A percentile compares a stretch with the other conserved stretches of the same genome.
Conservation (phyloP, 768 basidiomycete genomes). For the Pisolithus orientalis region DNA sequence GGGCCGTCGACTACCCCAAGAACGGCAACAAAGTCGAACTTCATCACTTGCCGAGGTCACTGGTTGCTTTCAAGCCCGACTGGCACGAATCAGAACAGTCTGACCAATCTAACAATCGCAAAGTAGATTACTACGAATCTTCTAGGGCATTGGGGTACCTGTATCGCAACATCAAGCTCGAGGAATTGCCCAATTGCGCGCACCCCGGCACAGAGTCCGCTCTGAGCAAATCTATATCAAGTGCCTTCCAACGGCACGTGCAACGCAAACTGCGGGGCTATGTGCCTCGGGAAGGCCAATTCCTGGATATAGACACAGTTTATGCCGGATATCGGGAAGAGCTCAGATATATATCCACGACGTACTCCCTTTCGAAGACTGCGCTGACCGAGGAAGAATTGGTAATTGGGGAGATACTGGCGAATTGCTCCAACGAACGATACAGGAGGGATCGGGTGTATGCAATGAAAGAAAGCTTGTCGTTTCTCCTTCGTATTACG, state of each 20-base stretch:
- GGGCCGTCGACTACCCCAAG: constrained; percentile 80
- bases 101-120: constrained; percentile 32
- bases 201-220: constrained; percentile 8
- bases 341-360: constrained; percentile 61
- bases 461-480: constrained; percentile 56
- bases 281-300: not conserved
- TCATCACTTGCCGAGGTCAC: constrained; percentile 41
- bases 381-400: constrained; percentile 68
- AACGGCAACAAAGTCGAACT: constrained; percentile 63
- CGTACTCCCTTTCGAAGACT: constrained; percentile 57
- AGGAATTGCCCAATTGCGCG: constrained; percentile 24
- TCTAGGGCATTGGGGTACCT: constrained; percentile 64
- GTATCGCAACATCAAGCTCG: constrained; percentile 55
- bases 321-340: constrained; percentile 57
- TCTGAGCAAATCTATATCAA: constrained; percentile 28
- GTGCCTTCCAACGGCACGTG: constrained; percentile 16
- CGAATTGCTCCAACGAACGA: constrained; percentile 56
- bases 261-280: constrained; percentile 12
- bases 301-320: constrained; percentile 22
- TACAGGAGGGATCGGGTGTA: constrained; percentile 55
- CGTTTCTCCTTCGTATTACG: constrained; percentile 47
- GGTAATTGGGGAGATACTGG: constrained; percentile 68
- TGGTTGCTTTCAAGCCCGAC: constrained; percentile 71
- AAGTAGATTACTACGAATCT: constrained; percentile 68
- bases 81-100: constrained; percentile 63